Percentiles rank a stretch among this genome's conserved stretches.
phyloP scores from a whole-genome alignment of 2,329 filamentous ascomycete genomes.

The Calonectria honghensis region DNA sequence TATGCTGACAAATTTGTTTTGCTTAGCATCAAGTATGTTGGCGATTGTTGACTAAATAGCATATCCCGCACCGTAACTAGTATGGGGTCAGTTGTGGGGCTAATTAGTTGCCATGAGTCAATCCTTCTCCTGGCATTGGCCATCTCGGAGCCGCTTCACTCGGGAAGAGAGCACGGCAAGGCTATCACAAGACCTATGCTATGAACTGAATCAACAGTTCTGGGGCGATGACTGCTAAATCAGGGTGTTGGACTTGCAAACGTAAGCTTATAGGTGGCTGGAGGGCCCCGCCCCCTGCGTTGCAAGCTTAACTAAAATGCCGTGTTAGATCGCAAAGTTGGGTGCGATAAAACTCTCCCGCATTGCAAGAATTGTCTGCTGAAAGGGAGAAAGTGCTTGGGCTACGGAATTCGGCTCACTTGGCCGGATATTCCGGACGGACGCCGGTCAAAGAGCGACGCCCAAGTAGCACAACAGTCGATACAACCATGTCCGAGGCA shows the following conservation, averaged over 20 bases:
- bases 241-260: slow-evolving; percentile 46
- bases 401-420: slow-evolving; percentile 67
- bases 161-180: not conserved
- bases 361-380: slow-evolving; percentile 66
- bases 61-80: not conserved
- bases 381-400: slow-evolving; percentile 64
- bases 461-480: not conserved
- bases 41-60: not conserved
- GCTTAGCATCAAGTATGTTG: not conserved
- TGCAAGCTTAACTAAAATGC: not conserved
- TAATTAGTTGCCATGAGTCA: slow-evolving; percentile 12
- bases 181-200: not conserved
- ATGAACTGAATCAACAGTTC: too few species aligned
- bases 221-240: slow-evolving; percentile 26
- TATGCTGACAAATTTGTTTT: too few species aligned
- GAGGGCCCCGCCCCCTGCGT: not conserved
- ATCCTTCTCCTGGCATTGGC: slow-evolving; percentile 5
- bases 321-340: slow-evolving; percentile 66
- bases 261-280: slow-evolving; percentile 15
- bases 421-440: slow-evolving; percentile 70
- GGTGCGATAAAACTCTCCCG: slow-evolving; percentile 66
- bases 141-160: not conserved
- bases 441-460: slow-evolving; percentile 54
- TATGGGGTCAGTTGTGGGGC: slow-evolving; percentile 4
- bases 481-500: not conserved